These are phyloP conservation scores for Bolboschoenoplectus hybrid DNA, from an alignment of 202 grass and related monocot genomes.

Conservation along the genomic window DNA sequence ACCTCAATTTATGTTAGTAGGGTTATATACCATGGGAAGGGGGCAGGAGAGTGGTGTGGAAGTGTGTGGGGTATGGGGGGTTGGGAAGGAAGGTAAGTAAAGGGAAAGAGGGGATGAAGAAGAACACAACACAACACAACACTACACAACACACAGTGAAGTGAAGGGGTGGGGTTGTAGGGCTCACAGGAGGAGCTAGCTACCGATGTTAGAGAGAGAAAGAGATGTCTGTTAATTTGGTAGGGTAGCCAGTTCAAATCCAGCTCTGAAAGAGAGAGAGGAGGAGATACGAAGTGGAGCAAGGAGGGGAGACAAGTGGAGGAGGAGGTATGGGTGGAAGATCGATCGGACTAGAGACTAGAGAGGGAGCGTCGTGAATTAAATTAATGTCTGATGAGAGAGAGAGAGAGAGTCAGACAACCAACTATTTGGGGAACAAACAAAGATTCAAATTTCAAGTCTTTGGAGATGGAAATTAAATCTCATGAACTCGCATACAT, in stretches of 20 bases:
- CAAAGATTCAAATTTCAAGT: slow-evolving; percentile 40
- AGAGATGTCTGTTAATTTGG: slow-evolving; percentile 50
- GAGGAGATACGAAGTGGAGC: slow-evolving; percentile 24
- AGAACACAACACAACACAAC: background rate
- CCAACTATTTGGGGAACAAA: slow-evolving; percentile 36
- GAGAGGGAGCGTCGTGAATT: slow-evolving; percentile 46
- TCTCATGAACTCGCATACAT: background rate
- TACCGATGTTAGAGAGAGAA: slow-evolving; percentile 32
- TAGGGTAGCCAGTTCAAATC: slow-evolving; percentile 42
- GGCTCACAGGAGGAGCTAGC: background rate
- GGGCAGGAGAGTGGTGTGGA: slow-evolving; percentile 34
- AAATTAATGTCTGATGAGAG: slow-evolving; percentile 22
- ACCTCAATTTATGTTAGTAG: slow-evolving; percentile 53
- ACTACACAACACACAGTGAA: slow-evolving; percentile 39
- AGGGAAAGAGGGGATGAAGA: slow-evolving; percentile 44
- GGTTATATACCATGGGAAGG: slow-evolving; percentile 40
- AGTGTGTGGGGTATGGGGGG: slow-evolving; percentile 34
- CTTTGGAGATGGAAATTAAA: slow-evolving; percentile 30
- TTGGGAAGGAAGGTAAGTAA: slow-evolving; percentile 38
- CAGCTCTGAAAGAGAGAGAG: slow-evolving; percentile 41
- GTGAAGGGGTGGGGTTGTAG: slow-evolving; percentile 50
- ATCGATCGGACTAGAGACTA: slow-evolving; percentile 45
- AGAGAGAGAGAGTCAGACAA: slow-evolving; percentile 35
- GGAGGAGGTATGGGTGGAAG: slow-evolving; percentile 6
- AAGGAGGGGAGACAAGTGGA: too few relatives aligned